Base-by-base conservation (phyloP, 108 stramenopile genomes). In the Pelagomonas calceolata region DNA sequence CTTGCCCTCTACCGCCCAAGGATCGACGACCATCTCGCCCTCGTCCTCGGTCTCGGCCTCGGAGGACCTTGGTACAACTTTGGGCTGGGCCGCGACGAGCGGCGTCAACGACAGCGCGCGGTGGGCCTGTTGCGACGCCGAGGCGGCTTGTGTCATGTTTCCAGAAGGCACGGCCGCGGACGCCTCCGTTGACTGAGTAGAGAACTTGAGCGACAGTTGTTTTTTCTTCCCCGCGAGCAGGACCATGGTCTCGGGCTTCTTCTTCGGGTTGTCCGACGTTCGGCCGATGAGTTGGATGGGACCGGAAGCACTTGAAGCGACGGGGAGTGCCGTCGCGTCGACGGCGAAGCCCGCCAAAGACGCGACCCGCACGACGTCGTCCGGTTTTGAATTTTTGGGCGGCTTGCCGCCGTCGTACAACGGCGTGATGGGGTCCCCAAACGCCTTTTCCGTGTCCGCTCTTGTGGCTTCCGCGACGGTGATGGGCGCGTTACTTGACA, bases 1-100 rank as follows among this genome's bases (percentile, higher is more conserved):
- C 73, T 90, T 82, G 35, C 92, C 92, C 63, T 82, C 76, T 30
- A 93, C 95, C 76, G 91, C 88, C 51, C 82, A 91, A 26, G 91
- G 89, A 65, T 86, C 90, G 44, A 94, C 90, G 15, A 87, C 85
- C 91, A 94, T 91, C 68, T 88, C 89, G 32, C 9, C 77, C 29
- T 74, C 78, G 4, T 65, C 78, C 32, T 75, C 64, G 29, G 44
- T 73, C 5, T 3, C 73, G 36, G 63, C 80, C 71, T 94, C 88
- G 70, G 77, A 84, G 30, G 75, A 78, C 83, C 83, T 81, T 0
- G 83, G 83, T 32, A 80, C 82, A 34, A 76, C 66, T 26, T 60
- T 60, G 51, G 51, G 51, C 21, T 60, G 1, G 7, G 26, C 10
- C 21, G 26, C 51, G 21, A 26, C 51, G 63, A 63, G 5, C n/a